Percentiles rank a stretch among this genome's conserved stretches.
These are phyloP conservation scores for Ophiosphaerella herpotricha DNA, from an alignment of 2,329 filamentous ascomycete species.

Conservation along the genomic window DNA sequence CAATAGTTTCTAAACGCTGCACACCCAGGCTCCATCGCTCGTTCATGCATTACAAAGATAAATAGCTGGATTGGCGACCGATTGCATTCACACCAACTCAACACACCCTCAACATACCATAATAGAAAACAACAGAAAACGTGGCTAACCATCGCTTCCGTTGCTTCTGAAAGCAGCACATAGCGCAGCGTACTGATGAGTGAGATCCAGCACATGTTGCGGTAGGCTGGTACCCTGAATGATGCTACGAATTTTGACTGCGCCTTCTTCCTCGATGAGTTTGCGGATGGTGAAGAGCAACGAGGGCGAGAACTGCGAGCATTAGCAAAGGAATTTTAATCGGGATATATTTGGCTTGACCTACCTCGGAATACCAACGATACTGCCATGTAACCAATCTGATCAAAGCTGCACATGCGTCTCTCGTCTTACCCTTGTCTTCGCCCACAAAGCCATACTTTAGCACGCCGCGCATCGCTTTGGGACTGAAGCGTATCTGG, in stretches of 20 bases:
- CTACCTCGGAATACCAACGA: conserved; percentile 93
- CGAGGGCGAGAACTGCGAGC: conserved; percentile 78
- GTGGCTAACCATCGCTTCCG: conserved; percentile 75
- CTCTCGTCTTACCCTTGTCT: conserved; percentile 75
- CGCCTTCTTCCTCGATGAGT: conserved; percentile 95
- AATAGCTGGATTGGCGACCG: neutral
- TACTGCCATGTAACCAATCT: conserved; percentile 97
- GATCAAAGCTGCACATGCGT: conserved; percentile 84
- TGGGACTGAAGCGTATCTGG: conserved; percentile 86
- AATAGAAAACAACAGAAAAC: conserved; percentile 25
- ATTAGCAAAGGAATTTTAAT: conserved; percentile 1
- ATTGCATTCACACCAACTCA: neutral
- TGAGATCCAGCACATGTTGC: conserved; percentile 89
- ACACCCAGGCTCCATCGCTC: conserved; percentile 11
- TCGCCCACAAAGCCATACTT: conserved; percentile 66
- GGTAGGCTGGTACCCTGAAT: conserved; percentile 94
- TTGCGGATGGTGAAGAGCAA: conserved; percentile 86
- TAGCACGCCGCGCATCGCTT: conserved; percentile 84
- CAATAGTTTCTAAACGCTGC: neutral
- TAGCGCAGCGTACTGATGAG: conserved; percentile 92
- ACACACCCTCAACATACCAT: no score
- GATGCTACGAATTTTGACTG: conserved; percentile 95
- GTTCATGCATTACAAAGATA: conserved; percentile 19
- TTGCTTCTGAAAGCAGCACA: conserved; percentile 95
- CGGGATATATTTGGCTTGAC: neutral